phyloP scores from a whole-genome alignment of 495 filamentous ascomycete genomes.

The Lasiosphaeriaceae sp. region DNA sequence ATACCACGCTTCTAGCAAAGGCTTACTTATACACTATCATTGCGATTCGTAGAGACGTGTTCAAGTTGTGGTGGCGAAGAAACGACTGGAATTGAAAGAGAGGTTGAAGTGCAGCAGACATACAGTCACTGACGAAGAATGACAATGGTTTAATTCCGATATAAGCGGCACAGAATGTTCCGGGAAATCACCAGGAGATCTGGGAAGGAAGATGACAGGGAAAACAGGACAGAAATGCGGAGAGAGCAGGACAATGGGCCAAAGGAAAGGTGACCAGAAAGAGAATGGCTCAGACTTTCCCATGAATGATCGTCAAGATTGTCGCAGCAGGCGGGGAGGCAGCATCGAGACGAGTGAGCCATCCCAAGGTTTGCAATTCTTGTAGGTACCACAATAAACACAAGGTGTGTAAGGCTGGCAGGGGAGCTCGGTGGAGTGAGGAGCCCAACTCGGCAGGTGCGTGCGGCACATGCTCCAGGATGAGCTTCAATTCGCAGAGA shows the following conservation, averaged over 20 bases:
- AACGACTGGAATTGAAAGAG: neutral
- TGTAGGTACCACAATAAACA: too few species aligned
- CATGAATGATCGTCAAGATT: constrained; percentile 21
- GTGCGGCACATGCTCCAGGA: neutral
- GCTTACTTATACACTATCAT: constrained; percentile 3
- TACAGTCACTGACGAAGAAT: neutral
- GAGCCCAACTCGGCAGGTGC: neutral
- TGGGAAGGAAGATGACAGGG: neutral
- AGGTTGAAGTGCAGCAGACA: neutral
- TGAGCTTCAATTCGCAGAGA: neutral
- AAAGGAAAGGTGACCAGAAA: neutral
- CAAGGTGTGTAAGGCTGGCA: neutral
- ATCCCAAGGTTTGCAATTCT: constrained; percentile 1
- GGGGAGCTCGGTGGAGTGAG: too few species aligned
- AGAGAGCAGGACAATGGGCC: neutral
- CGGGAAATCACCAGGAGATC: constrained; percentile 4
- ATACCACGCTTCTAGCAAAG: neutral
- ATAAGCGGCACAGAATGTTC: constrained; percentile 4
- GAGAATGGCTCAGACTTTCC: neutral
- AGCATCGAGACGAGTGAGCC: neutral
- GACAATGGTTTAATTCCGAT: constrained; percentile 2
- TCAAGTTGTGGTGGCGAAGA: neutral
- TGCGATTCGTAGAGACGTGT: neutral
- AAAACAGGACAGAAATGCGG: constrained; percentile 2
- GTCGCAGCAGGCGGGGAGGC: constrained; percentile 1